phyloP scores from a whole-genome alignment of 2,329 filamentous ascomycete genomes.

The Colletotrichum cuscutae region DNA sequence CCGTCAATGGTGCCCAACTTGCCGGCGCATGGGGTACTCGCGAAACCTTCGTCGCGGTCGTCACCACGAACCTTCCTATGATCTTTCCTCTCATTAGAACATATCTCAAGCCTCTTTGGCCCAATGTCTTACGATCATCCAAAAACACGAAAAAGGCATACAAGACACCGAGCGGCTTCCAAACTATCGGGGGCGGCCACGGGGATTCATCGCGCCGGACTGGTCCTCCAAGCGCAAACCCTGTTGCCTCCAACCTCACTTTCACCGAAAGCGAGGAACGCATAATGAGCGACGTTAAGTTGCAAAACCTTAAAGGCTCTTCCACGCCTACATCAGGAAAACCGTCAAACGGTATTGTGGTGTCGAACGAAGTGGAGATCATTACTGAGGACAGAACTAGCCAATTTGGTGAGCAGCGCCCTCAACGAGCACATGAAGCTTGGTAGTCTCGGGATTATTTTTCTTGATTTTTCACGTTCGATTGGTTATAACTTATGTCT shows the following conservation, averaged over 20 bases:
- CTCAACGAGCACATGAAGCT: constrained; percentile 4
- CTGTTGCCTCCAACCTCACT: constrained; percentile 47
- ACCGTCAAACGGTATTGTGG: constrained; percentile 46
- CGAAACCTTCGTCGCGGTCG: constrained; percentile 55
- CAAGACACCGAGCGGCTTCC: constrained; percentile 28
- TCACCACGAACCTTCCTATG: constrained; percentile 56
- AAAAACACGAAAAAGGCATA: constrained; percentile 38
- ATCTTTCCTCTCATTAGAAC: constrained; percentile 56
- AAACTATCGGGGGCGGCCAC: constrained; percentile 33
- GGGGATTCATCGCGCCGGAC: constrained; percentile 38
- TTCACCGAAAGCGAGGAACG: constrained; percentile 51
- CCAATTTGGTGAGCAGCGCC: neutral
- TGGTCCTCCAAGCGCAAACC: constrained; percentile 44
- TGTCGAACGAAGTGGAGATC: constrained; percentile 54
- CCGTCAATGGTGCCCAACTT: constrained; percentile 51
- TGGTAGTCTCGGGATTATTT: neutral
- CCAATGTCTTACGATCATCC: constrained; percentile 44
- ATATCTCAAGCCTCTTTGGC: constrained; percentile 47
- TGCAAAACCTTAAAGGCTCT: constrained; percentile 47
- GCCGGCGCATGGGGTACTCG: constrained; percentile 55
- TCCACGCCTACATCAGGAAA: constrained; percentile 34
- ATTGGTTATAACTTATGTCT: neutral
- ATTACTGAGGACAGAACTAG: constrained; percentile 38
- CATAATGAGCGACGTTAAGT: constrained; percentile 55
- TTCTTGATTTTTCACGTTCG: neutral